These are phyloP conservation scores for Sphagnum fallax DNA, from an alignment of 228 moss, liverwort and hornwort genomes.

Conservation along the genomic window DNA sequence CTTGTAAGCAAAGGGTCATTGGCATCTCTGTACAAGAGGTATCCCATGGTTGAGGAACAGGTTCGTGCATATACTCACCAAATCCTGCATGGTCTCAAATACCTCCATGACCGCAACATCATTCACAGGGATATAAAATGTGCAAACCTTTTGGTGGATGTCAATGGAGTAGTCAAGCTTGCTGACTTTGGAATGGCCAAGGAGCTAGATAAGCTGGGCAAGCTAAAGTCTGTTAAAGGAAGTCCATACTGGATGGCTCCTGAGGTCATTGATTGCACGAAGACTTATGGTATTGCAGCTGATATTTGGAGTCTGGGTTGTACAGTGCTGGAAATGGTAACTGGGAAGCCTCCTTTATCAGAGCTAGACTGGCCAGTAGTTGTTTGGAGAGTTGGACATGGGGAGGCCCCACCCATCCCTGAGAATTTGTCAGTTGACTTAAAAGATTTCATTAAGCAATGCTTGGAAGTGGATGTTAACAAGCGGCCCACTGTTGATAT, in stretches of 20 bases:
- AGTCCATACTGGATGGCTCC: constrained; percentile 99
- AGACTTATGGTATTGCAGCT: constrained; percentile 65
- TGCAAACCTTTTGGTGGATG: constrained; percentile 86
- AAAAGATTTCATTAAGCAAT: constrained; percentile 62
- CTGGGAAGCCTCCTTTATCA: constrained; percentile 65
- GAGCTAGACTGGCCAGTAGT: constrained; percentile 67
- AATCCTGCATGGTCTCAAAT: constrained; percentile 77
- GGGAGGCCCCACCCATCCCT: constrained; percentile 84
- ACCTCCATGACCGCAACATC: constrained; percentile 78
- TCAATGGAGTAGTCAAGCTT: constrained; percentile 66
- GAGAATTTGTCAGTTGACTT: constrained; percentile 49
- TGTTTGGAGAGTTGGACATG: constrained; percentile 83
- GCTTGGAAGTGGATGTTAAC: constrained; percentile 64
- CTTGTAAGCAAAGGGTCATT: constrained; percentile 81
- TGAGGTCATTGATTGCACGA: constrained; percentile 77
- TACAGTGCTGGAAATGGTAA: constrained; percentile 86
- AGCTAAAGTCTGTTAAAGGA: constrained; percentile 76
- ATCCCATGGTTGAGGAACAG: constrained; percentile 48
- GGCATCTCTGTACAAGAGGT: constrained; percentile 56
- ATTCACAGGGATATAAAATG: constrained; percentile 95
- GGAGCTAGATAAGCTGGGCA: constrained; percentile 68
- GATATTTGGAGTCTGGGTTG: constrained; percentile 99
- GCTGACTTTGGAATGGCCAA: constrained; percentile 98
- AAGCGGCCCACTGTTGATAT: constrained; percentile 66
- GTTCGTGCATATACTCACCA: constrained; percentile 67